Conservation (phyloP, 495 filamentous ascomycete species). For the Sordaria brevicollis region DNA sequence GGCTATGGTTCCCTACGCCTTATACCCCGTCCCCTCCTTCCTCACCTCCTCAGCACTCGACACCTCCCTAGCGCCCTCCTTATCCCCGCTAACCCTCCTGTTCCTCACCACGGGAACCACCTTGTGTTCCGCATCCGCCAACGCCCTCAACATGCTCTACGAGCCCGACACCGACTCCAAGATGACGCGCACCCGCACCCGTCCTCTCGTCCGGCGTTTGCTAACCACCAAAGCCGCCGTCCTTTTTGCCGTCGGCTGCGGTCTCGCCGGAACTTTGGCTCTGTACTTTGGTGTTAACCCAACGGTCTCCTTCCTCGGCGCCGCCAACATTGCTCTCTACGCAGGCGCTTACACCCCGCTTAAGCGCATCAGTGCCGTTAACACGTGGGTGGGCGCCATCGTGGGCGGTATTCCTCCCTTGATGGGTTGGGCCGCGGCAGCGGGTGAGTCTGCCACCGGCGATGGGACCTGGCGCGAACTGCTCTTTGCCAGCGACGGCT, state of each 20-base stretch:
- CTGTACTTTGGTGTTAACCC: constrained; percentile 90
- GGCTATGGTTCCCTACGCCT: constrained; percentile 81
- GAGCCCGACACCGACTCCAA: constrained; percentile 83
- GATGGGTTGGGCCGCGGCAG: constrained; percentile 96
- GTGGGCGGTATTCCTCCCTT: constrained; percentile 90
- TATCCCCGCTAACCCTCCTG: constrained; percentile 80
- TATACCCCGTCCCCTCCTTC: constrained; percentile 78
- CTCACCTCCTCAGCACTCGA: constrained; percentile 57
- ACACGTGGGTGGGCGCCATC: constrained; percentile 91
- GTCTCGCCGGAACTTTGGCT: constrained; percentile 50
- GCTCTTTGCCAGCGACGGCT: constrained; percentile 39
- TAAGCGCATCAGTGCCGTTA: constrained; percentile 76
- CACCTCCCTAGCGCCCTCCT: constrained; percentile 52
- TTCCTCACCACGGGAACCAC: constrained; percentile 88
- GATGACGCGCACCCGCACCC: constrained; percentile 84
- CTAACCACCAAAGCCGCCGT: constrained; percentile 66
- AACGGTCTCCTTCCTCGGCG: constrained; percentile 78
- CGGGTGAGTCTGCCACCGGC: constrained; percentile 72
- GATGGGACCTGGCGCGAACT: constrained; percentile 67
- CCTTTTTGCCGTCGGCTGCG: constrained; percentile 65
- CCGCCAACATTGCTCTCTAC: constrained; percentile 77
- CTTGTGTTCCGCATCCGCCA: constrained; percentile 75
- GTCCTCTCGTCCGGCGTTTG: constrained; percentile 78
- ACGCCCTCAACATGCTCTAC: constrained; percentile 93
- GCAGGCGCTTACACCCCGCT: constrained; percentile 87